These are phyloP conservation scores for Apiospora arundinis DNA, from an alignment of 2,329 filamentous ascomycete species.

Conservation along the genomic window DNA sequence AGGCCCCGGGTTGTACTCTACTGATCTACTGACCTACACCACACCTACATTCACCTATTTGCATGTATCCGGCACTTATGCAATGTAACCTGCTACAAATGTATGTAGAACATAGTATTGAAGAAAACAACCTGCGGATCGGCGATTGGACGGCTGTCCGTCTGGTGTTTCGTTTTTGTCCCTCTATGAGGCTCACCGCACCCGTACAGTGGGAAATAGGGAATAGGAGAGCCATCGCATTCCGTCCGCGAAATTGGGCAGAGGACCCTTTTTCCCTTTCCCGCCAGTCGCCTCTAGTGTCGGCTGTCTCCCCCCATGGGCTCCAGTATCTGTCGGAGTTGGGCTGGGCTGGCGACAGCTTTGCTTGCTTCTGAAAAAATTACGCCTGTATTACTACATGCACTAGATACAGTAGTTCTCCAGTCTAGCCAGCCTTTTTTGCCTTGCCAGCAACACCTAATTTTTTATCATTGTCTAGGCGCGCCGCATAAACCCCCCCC, in stretches of 20 bases:
- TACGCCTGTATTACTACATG: background rate
- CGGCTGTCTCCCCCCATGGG: background rate
- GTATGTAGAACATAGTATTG: background rate
- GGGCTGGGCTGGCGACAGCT: background rate
- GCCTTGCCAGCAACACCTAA: conserved; percentile 13
- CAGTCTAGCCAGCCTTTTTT: conserved; percentile 2
- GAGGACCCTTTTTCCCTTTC: background rate
- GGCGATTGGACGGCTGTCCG: background rate
- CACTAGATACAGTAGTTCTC: conserved; percentile 8
- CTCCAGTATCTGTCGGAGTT: background rate
- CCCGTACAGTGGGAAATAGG: conserved; percentile 1
- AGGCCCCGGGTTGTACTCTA: background rate
- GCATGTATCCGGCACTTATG: background rate
- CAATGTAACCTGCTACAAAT: background rate
- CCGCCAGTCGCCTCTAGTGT: background rate
- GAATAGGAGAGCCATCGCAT: background rate
- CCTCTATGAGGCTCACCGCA: background rate
- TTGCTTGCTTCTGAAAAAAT: background rate
- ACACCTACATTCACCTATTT: too few species aligned
- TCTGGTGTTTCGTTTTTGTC: background rate
- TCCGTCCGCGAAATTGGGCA: background rate
- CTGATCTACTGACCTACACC: background rate
- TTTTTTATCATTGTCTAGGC: background rate
- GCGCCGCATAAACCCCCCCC: background rate
- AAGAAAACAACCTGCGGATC: background rate